Evolutionary conservation across 805 yeast genomes (phyloP).

Genomic region (Zygosaccharomyces bisporus): DNA sequence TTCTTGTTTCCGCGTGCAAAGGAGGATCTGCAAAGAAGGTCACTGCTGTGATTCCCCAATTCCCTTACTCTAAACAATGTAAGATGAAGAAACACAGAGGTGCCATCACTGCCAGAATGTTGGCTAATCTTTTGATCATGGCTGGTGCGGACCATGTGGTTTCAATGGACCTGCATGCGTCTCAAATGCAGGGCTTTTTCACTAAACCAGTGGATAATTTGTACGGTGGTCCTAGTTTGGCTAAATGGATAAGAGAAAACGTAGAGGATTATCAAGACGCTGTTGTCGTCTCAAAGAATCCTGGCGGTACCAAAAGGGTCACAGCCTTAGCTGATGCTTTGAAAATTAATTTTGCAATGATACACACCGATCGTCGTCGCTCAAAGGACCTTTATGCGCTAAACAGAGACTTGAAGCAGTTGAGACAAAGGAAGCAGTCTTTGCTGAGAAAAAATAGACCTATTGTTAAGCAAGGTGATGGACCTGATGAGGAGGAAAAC

Average conservation of each 20-base stretch:
- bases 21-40: conserved; percentile 98
- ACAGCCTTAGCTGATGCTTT: conserved; percentile 96
- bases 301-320: conserved; percentile 98
- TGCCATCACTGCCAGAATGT: conserved; percentile 97
- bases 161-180: conserved; percentile 92
- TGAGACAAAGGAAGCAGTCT: conserved; percentile 45
- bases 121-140: conserved; percentile 91
- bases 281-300: conserved; percentile 97
- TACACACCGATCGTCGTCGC: conserved; percentile 96
- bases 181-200: conserved; percentile 99
- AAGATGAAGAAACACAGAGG: conserved; percentile 99
- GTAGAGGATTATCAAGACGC: conserved; percentile 81
- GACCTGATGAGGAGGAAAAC: conserved; percentile 58
- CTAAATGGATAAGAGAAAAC: conserved; percentile 91
- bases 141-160: conserved; percentile 99
- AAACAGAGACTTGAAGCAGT: conserved; percentile 37
- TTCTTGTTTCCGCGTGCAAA: conserved; percentile 89
- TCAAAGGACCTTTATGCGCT: conserved; percentile 57
- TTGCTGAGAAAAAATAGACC: conserved; percentile 45
- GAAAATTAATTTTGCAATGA: conserved; percentile 97
- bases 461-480: conserved; percentile 40
- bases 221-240: conserved; percentile 94
- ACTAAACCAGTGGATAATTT: conserved; percentile 95
- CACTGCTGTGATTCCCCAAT: conserved; percentile 94
- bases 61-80: conserved; percentile 94